Conservation (phyloP, 1,139 yeast genomes). For the Arxiozyma heterogenica region DNA sequence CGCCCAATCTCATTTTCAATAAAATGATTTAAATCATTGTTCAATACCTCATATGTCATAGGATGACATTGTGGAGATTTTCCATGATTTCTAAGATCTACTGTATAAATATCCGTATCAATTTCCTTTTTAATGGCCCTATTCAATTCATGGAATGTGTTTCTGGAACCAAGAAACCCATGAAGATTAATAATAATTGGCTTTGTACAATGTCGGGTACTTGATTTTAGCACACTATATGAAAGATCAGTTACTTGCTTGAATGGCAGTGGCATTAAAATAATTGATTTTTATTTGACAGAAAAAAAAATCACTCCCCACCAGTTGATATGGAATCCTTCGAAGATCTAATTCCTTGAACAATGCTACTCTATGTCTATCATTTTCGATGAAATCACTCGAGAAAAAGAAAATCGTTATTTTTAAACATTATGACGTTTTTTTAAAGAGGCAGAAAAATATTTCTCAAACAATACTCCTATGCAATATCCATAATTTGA, state of each 20-base stretch:
- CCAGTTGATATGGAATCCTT: neutral
- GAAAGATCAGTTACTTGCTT: constrained; percentile 17
- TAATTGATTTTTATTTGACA: neutral
- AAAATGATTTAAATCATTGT: constrained; percentile 35
- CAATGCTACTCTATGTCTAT: no score
- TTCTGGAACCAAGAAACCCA: constrained; percentile 26
- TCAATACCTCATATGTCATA: constrained; percentile 37
- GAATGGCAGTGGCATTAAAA: constrained; percentile 1
- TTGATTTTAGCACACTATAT: constrained; percentile 16
- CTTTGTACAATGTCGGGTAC: neutral
- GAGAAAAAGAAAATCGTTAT: neutral
- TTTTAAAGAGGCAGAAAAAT: no score
- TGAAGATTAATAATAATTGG: constrained; percentile 26
- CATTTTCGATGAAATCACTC: neutral
- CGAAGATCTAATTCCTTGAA: neutral
- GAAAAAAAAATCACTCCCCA: no score
- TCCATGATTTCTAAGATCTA: constrained; percentile 51
- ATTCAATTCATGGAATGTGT: constrained; percentile 19
- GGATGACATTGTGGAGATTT: constrained; percentile 38
- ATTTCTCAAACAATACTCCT: no score
- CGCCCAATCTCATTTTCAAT: constrained; percentile 13
- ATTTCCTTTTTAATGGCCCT: constrained; percentile 32
- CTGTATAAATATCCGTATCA: constrained; percentile 30
- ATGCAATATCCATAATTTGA: no score
- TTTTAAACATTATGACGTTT: no score